A percentile compares a stretch with the other conserved stretches of the same genome.
Conservation (phyloP, 2,329 filamentous ascomycete genomes). For the Penicillium sp. region DNA sequence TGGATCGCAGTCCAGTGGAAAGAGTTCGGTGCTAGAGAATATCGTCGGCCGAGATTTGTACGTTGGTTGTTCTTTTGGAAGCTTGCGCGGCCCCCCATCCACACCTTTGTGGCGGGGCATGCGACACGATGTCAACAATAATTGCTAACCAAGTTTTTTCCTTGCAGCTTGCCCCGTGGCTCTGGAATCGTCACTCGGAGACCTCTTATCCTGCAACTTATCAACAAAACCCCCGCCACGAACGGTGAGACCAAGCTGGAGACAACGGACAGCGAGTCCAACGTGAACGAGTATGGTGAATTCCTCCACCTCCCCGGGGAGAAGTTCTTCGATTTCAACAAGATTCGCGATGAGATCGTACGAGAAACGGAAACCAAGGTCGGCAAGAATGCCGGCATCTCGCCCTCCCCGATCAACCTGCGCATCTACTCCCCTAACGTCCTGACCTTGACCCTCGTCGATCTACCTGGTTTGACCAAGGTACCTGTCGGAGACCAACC, state of each 20-base stretch:
- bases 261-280: slow-evolving; percentile 79
- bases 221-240: slow-evolving; percentile 72
- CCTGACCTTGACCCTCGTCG: slow-evolving; percentile 91
- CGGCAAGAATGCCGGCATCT: slow-evolving; percentile 93
- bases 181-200: slow-evolving; percentile 96
- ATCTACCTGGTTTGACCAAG: slow-evolving; percentile 93
- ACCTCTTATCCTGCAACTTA: slow-evolving; percentile 94
- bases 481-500: slow-evolving; percentile 96
- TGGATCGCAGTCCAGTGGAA: slow-evolving; percentile 97
- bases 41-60: slow-evolving; percentile 99
- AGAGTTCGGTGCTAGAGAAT: slow-evolving; percentile 98
- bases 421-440: slow-evolving; percentile 98
- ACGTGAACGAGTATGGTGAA: slow-evolving; percentile 96
- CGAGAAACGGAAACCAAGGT: slow-evolving; percentile 96
- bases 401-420: slow-evolving; percentile 92
- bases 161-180: slow-evolving; percentile 82
- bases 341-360: slow-evolving; percentile 96
- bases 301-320: slow-evolving; percentile 96
- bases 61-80: slow-evolving; percentile 38
- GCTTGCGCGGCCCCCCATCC: neutral
- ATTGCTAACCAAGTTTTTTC: slow-evolving; percentile 24
- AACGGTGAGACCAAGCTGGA: slow-evolving; percentile 70
- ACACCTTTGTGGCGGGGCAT: slow-evolving; percentile 14
- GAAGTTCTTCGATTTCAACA: slow-evolving; percentile 97
- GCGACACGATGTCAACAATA: slow-evolving; percentile 17